Base-by-base conservation (phyloP, 2,329 filamentous ascomycete genomes). In the Pseudocercospora crystallina region DNA sequence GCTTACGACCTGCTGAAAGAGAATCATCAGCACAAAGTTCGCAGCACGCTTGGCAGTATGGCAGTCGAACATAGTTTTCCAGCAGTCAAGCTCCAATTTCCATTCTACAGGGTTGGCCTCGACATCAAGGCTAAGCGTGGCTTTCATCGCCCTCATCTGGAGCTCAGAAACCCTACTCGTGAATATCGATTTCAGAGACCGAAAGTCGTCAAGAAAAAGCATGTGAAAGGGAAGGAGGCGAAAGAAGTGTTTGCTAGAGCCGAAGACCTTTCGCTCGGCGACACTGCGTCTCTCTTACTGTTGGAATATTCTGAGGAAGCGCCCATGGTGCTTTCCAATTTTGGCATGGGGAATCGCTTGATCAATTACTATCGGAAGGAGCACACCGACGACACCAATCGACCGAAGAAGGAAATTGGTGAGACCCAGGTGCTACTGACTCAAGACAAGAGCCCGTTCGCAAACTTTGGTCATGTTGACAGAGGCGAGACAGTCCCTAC, bases 241-340 rank as follows among this genome's bases (percentile, higher is more conserved):
- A 85, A 87, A 47, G 85, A 91, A 43, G 79, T 95, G 0, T 99
- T 91, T 71, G 80, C 82, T 26, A 82, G 82, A 15, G 89, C 90
- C 1, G 89, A 87, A 65, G 88, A 96, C 61, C 77, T 99, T 13
- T 90, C 88, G 20, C 56, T 66, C 11, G 76, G 96, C 61, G 94
- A 99, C 70, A 96, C 96, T 66, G 90, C 92, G 0, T 87, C 85
- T 36, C 85, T 90, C 14, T 80, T 96, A 5, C 80, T 99, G 11
- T 86, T 97, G 31, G 94, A 99, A 71, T 99, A 99, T 69, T 95
- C 90, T 8, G 94, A 99, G 71, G 90, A 96, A 64, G 86, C 90
- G 56, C 94, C 94, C 0, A 87, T 86, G 8, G 90, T 95, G 53
- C 76, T 99, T 55, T 96, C 92, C 37, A 96, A 95, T 66, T 96